Evolutionary conservation across 768 basidiomycete species (phyloP).

Genomic region (Sporobolomyces pararoseus): DNA sequence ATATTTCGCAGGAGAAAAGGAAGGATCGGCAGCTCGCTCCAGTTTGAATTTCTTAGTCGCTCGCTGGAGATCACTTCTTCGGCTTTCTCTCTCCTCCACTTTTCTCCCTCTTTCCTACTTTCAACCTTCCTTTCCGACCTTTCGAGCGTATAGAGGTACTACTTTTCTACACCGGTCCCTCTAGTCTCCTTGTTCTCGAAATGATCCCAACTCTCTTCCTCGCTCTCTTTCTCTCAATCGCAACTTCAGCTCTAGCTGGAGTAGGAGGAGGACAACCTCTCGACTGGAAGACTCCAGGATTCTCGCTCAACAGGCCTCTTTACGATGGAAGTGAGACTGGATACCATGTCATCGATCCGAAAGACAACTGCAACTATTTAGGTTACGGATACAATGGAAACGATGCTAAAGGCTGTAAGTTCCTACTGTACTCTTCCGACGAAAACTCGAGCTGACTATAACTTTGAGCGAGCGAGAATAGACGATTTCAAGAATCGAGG

Average conservation of each 20-base stretch:
- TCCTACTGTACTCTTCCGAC: not conserved
- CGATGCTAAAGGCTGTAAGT: not conserved
- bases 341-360: not conserved
- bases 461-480: not conserved
- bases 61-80: too few species aligned
- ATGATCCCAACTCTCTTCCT: not conserved
- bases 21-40: too few species aligned
- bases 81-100: too few species aligned
- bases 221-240: not conserved
- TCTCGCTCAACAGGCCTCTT: not conserved
- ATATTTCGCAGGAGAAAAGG: too few species aligned
- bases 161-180: too few species aligned
- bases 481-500: slow-evolving; percentile 15
- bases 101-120: too few species aligned
- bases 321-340: not conserved
- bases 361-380: not conserved
- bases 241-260: too few species aligned
- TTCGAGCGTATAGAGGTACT: too few species aligned
- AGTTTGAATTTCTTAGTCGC: too few species aligned
- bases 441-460: not conserved
- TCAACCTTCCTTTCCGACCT: too few species aligned
- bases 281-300: not conserved
- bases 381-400: slow-evolving; percentile 1
- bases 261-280: too few species aligned
- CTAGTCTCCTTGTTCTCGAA: not conserved